Evolutionary conservation across 305 asterid genomes (phyloP).

Genomic region (Euphrasia arctica): DNA sequence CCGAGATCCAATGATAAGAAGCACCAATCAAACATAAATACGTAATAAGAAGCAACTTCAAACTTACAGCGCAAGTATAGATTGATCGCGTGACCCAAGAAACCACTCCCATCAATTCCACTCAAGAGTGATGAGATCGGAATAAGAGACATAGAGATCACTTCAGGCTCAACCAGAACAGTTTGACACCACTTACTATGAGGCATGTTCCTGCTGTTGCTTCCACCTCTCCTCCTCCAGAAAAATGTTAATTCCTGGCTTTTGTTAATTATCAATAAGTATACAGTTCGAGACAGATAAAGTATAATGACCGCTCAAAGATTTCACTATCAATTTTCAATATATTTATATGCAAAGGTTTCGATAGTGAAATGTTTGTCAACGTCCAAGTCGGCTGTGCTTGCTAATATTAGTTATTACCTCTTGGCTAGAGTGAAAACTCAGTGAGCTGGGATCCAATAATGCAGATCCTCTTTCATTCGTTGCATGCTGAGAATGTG

Average conservation of each 20-base stretch:
- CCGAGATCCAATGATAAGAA: not conserved
- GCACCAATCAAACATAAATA: not conserved
- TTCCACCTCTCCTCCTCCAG: conserved; percentile 81
- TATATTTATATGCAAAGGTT: conserved; percentile 16
- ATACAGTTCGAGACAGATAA: conserved; percentile 8
- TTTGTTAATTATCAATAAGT: conserved; percentile 21
- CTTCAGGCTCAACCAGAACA: conserved; percentile 81
- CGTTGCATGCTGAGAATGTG: conserved; percentile 41
- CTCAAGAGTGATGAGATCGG: conserved; percentile 80
- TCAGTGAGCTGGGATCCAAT: conserved; percentile 52
- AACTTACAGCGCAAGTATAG: conserved; percentile 80
- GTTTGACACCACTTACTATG: conserved; percentile 75
- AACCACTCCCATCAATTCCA: conserved; percentile 84
- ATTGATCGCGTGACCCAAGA: conserved; percentile 78
- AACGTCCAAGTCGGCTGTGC: conserved; percentile 4
- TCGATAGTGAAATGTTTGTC: not conserved
- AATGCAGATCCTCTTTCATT: conserved; percentile 45
- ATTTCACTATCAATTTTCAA: conserved; percentile 11
- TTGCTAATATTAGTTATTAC: conserved; percentile 34
- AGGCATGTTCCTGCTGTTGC: conserved; percentile 44
- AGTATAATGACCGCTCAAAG: not conserved
- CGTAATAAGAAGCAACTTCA: conserved; percentile 3
- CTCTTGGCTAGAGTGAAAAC: conserved; percentile 63
- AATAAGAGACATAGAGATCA: conserved; percentile 66
- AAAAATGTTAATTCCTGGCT: conserved; percentile 66